Percentiles rank a stretch among this genome's conserved stretches.
Evolutionary conservation across 441 rosid genomes (phyloP).

Genomic region (Croton setiger): DNA sequence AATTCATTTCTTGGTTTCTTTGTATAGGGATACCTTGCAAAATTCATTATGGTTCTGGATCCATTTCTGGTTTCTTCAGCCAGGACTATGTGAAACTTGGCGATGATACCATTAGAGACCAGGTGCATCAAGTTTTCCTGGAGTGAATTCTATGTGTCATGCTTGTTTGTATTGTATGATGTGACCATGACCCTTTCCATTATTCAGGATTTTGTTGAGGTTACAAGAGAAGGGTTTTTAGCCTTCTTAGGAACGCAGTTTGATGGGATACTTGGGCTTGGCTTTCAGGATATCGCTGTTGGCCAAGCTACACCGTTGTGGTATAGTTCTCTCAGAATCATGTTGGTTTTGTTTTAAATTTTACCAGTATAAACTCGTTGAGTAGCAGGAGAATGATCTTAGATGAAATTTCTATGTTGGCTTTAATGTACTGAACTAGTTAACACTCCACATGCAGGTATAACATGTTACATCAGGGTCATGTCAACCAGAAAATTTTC

Average conservation of each 20-base stretch:
- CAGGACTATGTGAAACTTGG: constrained; percentile 53
- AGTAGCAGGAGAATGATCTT: background rate
- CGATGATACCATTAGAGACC: constrained; percentile 38
- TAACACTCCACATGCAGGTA: constrained; percentile 32
- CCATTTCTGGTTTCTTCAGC: constrained; percentile 51
- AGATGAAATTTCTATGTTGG: background rate
- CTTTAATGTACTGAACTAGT: background rate
- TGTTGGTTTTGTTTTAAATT: background rate
- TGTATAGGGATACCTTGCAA: constrained; percentile 47
- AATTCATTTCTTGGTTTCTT: constrained; percentile 6
- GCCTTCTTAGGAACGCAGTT: constrained; percentile 39
- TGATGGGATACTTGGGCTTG: constrained; percentile 60
- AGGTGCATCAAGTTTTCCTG: constrained; percentile 31
- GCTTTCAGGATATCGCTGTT: constrained; percentile 43
- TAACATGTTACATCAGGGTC: constrained; percentile 55
- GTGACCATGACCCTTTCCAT: constrained; percentile 8
- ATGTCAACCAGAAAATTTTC: constrained; percentile 39
- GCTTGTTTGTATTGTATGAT: constrained; percentile 10
- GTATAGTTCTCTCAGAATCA: constrained; percentile 27
- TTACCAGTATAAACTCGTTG: background rate
- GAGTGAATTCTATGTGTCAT: constrained; percentile 10
- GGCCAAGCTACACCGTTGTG: constrained; percentile 49
- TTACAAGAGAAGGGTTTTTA: constrained; percentile 40
- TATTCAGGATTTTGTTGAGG: constrained; percentile 50
- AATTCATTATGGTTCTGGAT: constrained; percentile 43